Percentiles rank a stretch among this genome's conserved stretches.
Conservation (phyloP, 805 yeast species). For the Saturnispora zaruensis region DNA sequence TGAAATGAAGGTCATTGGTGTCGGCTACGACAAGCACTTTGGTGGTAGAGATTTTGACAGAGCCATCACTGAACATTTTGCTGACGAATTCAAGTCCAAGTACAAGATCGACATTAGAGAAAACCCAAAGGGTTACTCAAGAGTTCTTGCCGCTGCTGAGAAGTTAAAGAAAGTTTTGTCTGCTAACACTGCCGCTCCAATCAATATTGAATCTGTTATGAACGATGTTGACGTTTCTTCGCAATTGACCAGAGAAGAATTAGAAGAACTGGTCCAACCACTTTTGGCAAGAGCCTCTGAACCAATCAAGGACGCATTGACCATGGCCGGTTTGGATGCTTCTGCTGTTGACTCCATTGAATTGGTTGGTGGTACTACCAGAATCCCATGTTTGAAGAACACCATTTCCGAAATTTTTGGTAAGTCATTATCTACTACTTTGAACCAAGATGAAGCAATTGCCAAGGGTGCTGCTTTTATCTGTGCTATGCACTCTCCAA, state of each 20-base stretch:
- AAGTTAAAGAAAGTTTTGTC: slow-evolving; percentile 91
- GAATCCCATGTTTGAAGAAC: slow-evolving; percentile 90
- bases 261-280: slow-evolving; percentile 84
- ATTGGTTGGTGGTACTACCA: slow-evolving; percentile 96
- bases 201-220: slow-evolving; percentile 94
- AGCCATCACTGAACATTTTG: slow-evolving; percentile 91
- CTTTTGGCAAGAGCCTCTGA: slow-evolving; percentile 63
- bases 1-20: slow-evolving; percentile 85
- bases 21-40: slow-evolving; percentile 90
- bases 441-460: slow-evolving; percentile 98
- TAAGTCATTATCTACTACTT: slow-evolving; percentile 81
- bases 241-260: slow-evolving; percentile 79
- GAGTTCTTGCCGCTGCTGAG: slow-evolving; percentile 89
- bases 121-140: slow-evolving; percentile 91
- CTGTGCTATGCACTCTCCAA: slow-evolving; percentile 98
- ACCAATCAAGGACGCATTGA: slow-evolving; percentile 78
- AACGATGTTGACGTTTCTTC: slow-evolving; percentile 93
- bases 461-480: slow-evolving; percentile 99
- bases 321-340: slow-evolving; percentile 62
- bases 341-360: slow-evolving; percentile 85
- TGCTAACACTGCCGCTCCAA: slow-evolving; percentile 91
- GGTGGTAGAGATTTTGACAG: slow-evolving; percentile 97
- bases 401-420: slow-evolving; percentile 73
- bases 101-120: slow-evolving; percentile 87
- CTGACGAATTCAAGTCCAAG: slow-evolving; percentile 82